Evolutionary conservation across 1,139 yeast genomes (phyloP), one percentile per base, ranked within the genome.

Genomic region (Arxiozyma heterogenica): DNA sequence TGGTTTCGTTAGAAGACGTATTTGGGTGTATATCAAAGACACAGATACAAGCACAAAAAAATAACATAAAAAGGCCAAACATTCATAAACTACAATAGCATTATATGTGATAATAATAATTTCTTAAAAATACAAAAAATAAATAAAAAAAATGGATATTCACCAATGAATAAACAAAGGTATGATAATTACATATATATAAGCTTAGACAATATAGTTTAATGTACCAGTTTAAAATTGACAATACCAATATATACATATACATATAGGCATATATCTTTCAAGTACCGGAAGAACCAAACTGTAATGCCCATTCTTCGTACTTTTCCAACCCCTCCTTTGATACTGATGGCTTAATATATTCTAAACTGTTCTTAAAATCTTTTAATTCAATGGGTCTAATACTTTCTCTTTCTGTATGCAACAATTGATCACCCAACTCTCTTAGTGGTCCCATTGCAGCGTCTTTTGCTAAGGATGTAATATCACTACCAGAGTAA

Each of bases 381-480:
- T 94, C 98, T 30, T 76, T 76, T 53, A 90, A 71, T 44, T 78
- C 78, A 58, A 94, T 82, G 0, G 97, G 86, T 55, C 98, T 73
- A 55, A 94, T 91, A 59, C 84, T 84, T 53, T 88, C 95, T 23
- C 93, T 84, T 7, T 93, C 87, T 0, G 97, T 91, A 60, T 83
- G 80, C 57, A 94, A 74, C 57, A 94, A 76, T 54, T 87, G 83
- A 59, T 93, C 98, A 3, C 98, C 98, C 41, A 93, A 75, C 39
- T 91, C 84, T 60, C 98, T 76, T 54, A 94, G 73, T 1, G 98
- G 98, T 0, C 98, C 97, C 97, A 93, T 91, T 1, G 98, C 98
- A 2, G 97, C 95, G 70, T 93, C 98, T 69, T 93, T 93, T 1
- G 98, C 96, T 60, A 93, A 73, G 0, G 98, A 96, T 0, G 98